These are phyloP conservation scores for Aegilops umbellulata DNA, from an alignment of 176 grass and related monocot genomes.

Conservation along the genomic window DNA sequence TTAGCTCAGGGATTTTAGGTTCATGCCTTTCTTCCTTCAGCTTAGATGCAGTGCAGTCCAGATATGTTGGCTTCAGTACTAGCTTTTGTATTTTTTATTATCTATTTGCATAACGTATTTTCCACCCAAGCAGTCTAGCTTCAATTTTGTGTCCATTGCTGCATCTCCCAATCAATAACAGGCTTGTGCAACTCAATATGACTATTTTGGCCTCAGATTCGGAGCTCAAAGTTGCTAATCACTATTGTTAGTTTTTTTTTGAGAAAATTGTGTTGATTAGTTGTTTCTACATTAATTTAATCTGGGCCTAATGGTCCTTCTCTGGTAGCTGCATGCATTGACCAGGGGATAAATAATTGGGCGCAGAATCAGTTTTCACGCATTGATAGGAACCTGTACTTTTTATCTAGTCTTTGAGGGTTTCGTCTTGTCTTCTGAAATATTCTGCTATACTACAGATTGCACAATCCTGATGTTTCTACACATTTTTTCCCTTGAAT, in stretches of 20 bases:
- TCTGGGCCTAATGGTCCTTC: too few relatives aligned
- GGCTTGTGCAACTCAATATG: too few relatives aligned
- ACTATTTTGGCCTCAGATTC: too few relatives aligned
- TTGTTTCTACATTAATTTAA: too few relatives aligned
- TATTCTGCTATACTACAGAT: constrained; percentile 4
- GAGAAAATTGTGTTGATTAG: too few relatives aligned
- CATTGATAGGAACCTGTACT: not conserved
- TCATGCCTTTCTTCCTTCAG: not conserved
- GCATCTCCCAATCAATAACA: too few relatives aligned
- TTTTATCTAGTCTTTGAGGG: not conserved
- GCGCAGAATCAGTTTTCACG: too few relatives aligned
- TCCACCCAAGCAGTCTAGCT: not conserved
- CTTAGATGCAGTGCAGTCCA: not conserved
- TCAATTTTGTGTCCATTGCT: not conserved
- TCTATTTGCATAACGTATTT: not conserved
- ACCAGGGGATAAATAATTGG: too few relatives aligned
- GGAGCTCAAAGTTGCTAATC: too few relatives aligned
- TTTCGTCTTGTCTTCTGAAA: constrained; percentile 5
- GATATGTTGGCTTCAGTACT: not conserved
- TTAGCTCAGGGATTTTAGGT: not conserved
- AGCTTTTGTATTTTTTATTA: not conserved
- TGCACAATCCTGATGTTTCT: not conserved
- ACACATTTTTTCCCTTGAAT: constrained; percentile 14
- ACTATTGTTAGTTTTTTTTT: too few relatives aligned
- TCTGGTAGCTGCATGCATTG: too few relatives aligned